These are phyloP conservation scores for Filobasidium wieringae DNA, from an alignment of 768 basidiomycete genomes.

Conservation along the genomic window DNA sequence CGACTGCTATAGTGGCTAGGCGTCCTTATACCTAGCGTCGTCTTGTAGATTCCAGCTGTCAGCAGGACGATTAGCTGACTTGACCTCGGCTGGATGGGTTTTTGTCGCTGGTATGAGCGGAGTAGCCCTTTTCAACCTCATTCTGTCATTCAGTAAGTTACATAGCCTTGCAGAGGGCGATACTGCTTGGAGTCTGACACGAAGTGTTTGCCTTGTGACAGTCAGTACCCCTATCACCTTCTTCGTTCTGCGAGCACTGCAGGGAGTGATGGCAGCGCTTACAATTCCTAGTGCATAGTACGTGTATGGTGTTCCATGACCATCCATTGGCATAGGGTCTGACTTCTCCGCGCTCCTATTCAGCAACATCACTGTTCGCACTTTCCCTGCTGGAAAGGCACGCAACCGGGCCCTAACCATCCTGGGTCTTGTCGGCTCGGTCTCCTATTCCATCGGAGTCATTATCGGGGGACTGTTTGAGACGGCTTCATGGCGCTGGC, in stretches of 20 bases:
- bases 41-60: conserved; percentile 4
- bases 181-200: not conserved
- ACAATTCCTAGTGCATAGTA: conserved; percentile 5
- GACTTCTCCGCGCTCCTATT: too few relatives aligned
- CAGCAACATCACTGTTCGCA: conserved; percentile 2
- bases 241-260: not conserved
- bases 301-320: too few relatives aligned
- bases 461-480: conserved; percentile 9
- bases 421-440: conserved; percentile 12
- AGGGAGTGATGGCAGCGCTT: not conserved
- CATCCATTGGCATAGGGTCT: too few relatives aligned
- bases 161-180: not conserved
- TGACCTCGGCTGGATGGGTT: conserved; percentile 4
- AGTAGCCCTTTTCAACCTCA: not conserved
- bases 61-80: conserved; percentile 1
- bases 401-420: conserved; percentile 13
- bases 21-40: too few relatives aligned
- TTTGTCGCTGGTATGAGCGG: not conserved
- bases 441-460: not conserved
- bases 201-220: not conserved
- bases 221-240: not conserved
- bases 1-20: too few relatives aligned
- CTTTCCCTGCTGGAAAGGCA: conserved; percentile 4
- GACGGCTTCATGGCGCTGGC: conserved; percentile 29
- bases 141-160: conserved; percentile 5